A percentile compares a stretch with the other conserved stretches of the same genome.
Evolutionary conservation across 768 basidiomycete species (phyloP).

Genomic region (Termitomyces sp.): DNA sequence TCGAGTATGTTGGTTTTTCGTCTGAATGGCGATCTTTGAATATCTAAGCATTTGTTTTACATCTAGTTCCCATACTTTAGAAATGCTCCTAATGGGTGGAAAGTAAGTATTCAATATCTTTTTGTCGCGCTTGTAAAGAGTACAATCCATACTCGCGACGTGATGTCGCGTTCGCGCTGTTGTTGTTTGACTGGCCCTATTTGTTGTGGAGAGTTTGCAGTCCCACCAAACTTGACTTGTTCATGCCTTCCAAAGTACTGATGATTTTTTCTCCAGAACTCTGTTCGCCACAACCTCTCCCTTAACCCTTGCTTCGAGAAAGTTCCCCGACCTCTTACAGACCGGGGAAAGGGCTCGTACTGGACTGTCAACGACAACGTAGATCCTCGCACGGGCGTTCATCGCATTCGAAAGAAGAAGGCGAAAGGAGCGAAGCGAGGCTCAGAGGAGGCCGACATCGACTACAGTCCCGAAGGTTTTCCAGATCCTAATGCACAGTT

Average conservation of each 20-base stretch:
- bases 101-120: conserved; percentile 47
- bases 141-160: conserved; percentile 15
- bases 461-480: conserved; percentile 59
- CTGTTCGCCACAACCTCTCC: conserved; percentile 87
- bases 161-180: conserved; percentile 56
- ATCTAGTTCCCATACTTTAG: conserved; percentile 84
- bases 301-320: conserved; percentile 91
- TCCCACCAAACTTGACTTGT: conserved; percentile 26
- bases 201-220: conserved; percentile 50
- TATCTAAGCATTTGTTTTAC: conserved; percentile 4
- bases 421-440: conserved; percentile 52
- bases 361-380: conserved; percentile 93
- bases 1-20: conserved; percentile 49
- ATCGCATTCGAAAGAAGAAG: conserved; percentile 87
- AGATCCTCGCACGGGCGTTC: conserved; percentile 85
- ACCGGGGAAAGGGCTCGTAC: conserved; percentile 87
- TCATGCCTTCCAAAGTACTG: conserved; percentile 18
- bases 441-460: conserved; percentile 61
- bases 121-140: conserved; percentile 1
- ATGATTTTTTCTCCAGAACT: conserved; percentile 54
- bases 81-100: conserved; percentile 87
- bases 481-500: conserved; percentile 56
- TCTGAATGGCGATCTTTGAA: not conserved
- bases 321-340: conserved; percentile 86
- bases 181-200: conserved; percentile 61